Conservation (phyloP, 768 basidiomycete genomes). For the Trichaptum fuscoviolaceum region DNA sequence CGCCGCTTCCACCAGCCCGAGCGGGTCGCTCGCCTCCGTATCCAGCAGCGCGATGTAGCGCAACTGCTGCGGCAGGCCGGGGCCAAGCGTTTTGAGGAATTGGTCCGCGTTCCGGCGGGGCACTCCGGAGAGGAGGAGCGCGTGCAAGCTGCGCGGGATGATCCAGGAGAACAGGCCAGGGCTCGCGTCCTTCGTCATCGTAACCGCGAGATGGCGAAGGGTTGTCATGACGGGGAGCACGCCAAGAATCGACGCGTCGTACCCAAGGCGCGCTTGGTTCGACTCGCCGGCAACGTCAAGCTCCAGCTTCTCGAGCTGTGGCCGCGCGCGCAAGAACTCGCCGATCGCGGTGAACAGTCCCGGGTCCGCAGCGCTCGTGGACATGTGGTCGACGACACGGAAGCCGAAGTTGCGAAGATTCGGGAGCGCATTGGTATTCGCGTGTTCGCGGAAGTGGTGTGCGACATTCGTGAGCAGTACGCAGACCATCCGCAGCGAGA, state of each 20-base stretch:
- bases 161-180: constrained; percentile 64
- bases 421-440: constrained; percentile 40
- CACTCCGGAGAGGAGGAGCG: constrained; percentile 32
- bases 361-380: constrained; percentile 41
- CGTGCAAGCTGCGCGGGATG: constrained; percentile 48
- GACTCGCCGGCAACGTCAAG: constrained; percentile 36
- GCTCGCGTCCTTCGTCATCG: constrained; percentile 58
- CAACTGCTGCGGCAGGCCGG: constrained; percentile 48
- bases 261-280: constrained; percentile 48
- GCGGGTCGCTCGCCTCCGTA: constrained; percentile 33
- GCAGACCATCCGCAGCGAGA: constrained; percentile 52
- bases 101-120: constrained; percentile 30
- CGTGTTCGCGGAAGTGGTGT: constrained; percentile 41
- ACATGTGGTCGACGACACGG: constrained; percentile 35
- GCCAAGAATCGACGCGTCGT: constrained; percentile 67
- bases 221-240: constrained; percentile 53
- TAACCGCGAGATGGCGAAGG: constrained; percentile 52
- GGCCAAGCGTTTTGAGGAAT: constrained; percentile 44
- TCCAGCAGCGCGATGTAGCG: constrained; percentile 54
- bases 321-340: constrained; percentile 57
- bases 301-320: constrained; percentile 45
- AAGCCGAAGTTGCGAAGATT: constrained; percentile 65
- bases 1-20: constrained; percentile 47
- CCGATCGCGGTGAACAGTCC: constrained; percentile 67
- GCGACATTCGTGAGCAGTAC: constrained; percentile 41